Evolutionary conservation across 139 green algal species (phyloP).

Genomic region (Micractinium conductrix): DNA sequence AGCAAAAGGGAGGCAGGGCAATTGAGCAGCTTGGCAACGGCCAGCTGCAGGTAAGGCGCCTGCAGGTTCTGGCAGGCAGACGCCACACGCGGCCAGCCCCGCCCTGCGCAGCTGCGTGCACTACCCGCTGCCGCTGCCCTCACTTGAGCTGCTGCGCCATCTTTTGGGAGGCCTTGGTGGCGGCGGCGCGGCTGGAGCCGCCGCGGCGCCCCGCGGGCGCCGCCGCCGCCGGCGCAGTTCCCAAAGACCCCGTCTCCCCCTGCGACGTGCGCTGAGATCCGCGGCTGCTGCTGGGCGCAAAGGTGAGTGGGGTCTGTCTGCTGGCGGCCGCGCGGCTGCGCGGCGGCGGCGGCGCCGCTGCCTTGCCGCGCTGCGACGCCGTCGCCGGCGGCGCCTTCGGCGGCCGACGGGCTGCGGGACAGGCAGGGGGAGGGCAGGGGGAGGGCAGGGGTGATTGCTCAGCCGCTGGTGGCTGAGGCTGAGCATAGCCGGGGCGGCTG

Average conservation of each 20-base stretch:
- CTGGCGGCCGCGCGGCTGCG: neutral
- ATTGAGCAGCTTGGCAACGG: neutral
- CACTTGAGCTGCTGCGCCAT: slow-evolving; percentile 3
- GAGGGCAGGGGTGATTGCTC: neutral
- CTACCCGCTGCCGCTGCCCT: neutral
- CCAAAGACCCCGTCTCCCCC: neutral
- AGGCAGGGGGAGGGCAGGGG: neutral
- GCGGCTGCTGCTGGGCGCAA: neutral
- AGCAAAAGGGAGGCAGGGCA: neutral
- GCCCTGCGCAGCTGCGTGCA: neutral
- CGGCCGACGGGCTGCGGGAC: neutral
- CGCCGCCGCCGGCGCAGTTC: neutral
- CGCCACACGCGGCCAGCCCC: too few relatives aligned
- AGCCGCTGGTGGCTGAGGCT: neutral
- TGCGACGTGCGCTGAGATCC: neutral
- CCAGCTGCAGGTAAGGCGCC: too few relatives aligned
- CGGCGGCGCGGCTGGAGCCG: slow-evolving; percentile 19
- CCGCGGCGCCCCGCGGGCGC: neutral
- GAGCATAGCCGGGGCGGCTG: neutral
- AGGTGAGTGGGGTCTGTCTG: slow-evolving; percentile 9
- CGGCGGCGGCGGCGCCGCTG: neutral
- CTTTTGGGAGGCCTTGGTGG: neutral
- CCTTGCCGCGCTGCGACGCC: neutral
- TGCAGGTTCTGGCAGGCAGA: too few relatives aligned
- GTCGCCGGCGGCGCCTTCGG: neutral